phyloP scores from a whole-genome alignment of 805 yeast species.

The Wickerhamomyces strasburgensis region DNA sequence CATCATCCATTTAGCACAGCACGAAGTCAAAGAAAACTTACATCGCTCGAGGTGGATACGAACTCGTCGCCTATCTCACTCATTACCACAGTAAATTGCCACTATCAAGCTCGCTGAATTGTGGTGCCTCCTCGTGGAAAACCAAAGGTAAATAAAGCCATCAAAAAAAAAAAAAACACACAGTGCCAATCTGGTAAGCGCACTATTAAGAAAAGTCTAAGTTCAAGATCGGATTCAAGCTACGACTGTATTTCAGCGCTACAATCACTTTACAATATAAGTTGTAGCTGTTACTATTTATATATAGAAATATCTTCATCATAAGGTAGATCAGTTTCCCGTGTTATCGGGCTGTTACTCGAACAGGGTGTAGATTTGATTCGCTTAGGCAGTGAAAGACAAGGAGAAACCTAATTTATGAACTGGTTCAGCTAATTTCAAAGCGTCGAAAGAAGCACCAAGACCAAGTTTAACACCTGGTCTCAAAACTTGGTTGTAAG shows the following conservation, averaged over 20 bases:
- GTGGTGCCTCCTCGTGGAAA: not conserved
- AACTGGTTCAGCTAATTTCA: slow-evolving; percentile 91
- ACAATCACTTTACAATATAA: too few relatives aligned
- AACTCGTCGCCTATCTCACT: slow-evolving; percentile 19
- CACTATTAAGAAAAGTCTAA: too few relatives aligned
- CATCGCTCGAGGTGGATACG: slow-evolving; percentile 16
- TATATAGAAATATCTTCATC: too few relatives aligned
- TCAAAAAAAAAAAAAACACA: not conserved
- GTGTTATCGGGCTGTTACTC: too few relatives aligned
- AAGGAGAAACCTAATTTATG: slow-evolving; percentile 97
- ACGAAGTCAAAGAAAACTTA: slow-evolving; percentile 8
- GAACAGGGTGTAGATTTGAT: too few relatives aligned
- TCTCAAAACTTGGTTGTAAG: slow-evolving; percentile 92
- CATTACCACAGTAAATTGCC: slow-evolving; percentile 4
- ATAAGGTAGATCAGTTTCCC: slow-evolving; percentile 6
- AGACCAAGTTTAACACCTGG: slow-evolving; percentile 96
- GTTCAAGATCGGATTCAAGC: too few relatives aligned
- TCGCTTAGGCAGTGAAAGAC: slow-evolving; percentile 76
- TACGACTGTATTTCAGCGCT: too few relatives aligned
- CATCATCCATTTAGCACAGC: not conserved
- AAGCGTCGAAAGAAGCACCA: slow-evolving; percentile 95
- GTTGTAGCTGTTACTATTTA: too few relatives aligned
- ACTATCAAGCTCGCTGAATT: not conserved
- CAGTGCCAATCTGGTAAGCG: too few relatives aligned
- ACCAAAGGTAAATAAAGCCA: not conserved